Evolutionary conservation across 1,139 yeast species (phyloP).

Genomic region (Magnusiomyces sp.): DNA sequence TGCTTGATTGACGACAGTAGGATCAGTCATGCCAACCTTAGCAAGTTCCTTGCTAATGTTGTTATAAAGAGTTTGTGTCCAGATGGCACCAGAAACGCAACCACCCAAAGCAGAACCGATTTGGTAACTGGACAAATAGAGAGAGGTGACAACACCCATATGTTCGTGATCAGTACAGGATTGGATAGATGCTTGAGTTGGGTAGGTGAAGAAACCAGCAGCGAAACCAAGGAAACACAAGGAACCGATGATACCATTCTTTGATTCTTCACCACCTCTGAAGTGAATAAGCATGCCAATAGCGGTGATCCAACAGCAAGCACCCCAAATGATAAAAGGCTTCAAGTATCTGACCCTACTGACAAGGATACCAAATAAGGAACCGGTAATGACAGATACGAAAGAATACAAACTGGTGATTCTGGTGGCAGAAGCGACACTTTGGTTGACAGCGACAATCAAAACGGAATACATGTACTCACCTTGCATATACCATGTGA

Average conservation of each 20-base stretch:
- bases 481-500: slow-evolving; percentile 60
- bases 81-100: slow-evolving; percentile 42
- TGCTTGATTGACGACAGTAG: slow-evolving; percentile 37
- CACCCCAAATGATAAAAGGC: slow-evolving; percentile 52
- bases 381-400: slow-evolving; percentile 55
- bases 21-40: slow-evolving; percentile 16
- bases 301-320: slow-evolving; percentile 46
- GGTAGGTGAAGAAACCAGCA: slow-evolving; percentile 63
- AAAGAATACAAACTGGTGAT: slow-evolving; percentile 58
- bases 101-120: slow-evolving; percentile 41
- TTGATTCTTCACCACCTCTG: slow-evolving; percentile 45
- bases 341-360: slow-evolving; percentile 48
- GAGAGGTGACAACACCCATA: slow-evolving; percentile 39
- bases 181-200: slow-evolving; percentile 60
- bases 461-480: slow-evolving; percentile 59
- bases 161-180: slow-evolving; percentile 49
- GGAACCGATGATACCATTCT: slow-evolving; percentile 57
- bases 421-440: slow-evolving; percentile 54
- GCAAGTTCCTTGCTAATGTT: slow-evolving; percentile 23
- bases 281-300: slow-evolving; percentile 50
- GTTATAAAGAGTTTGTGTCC: slow-evolving; percentile 38
- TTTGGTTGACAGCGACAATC: slow-evolving; percentile 51
- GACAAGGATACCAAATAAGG: slow-evolving; percentile 48
- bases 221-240: slow-evolving; percentile 63
- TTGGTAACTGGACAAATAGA: slow-evolving; percentile 36